phyloP scores from a whole-genome alignment of 768 basidiomycete species.

The Harrya chromipes region DNA sequence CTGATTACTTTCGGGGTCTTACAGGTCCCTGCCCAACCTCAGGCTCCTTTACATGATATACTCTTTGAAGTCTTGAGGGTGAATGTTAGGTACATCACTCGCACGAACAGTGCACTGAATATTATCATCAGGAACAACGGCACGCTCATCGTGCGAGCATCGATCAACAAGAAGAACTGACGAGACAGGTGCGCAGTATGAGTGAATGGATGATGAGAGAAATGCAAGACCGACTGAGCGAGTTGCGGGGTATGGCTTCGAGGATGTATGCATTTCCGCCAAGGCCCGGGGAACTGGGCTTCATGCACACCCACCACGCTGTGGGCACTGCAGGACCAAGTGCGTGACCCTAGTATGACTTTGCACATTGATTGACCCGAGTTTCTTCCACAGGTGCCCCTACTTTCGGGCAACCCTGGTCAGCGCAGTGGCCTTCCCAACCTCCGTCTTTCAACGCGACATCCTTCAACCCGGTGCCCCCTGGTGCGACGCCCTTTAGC shows the following conservation, averaged over 20 bases:
- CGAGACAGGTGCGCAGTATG: neutral
- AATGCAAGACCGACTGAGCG: slow-evolving; percentile 1
- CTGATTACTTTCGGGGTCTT: neutral
- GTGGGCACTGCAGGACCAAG: neutral
- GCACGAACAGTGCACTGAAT: neutral
- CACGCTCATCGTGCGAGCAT: neutral
- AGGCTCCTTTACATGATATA: neutral
- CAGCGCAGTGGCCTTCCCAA: neutral
- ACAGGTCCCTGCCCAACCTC: neutral
- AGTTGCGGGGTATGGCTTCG: neutral
- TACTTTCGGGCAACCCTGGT: neutral
- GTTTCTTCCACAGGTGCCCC: neutral
- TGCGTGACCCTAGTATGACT: neutral
- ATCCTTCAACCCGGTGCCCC: no score
- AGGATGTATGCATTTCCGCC: neutral
- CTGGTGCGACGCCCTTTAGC: no score
- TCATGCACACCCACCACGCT: neutral
- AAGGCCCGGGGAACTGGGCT: neutral
- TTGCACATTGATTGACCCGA: no score
- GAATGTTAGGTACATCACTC: neutral
- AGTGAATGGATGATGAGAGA: slow-evolving; percentile 10
- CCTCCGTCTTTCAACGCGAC: no score
- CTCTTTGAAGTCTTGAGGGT: slow-evolving; percentile 7
- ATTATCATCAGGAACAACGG: slow-evolving; percentile 6
- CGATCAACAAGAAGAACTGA: slow-evolving; percentile 6